Base-by-base conservation (phyloP, 345 rosid species). In the Brassica cretica region DNA sequence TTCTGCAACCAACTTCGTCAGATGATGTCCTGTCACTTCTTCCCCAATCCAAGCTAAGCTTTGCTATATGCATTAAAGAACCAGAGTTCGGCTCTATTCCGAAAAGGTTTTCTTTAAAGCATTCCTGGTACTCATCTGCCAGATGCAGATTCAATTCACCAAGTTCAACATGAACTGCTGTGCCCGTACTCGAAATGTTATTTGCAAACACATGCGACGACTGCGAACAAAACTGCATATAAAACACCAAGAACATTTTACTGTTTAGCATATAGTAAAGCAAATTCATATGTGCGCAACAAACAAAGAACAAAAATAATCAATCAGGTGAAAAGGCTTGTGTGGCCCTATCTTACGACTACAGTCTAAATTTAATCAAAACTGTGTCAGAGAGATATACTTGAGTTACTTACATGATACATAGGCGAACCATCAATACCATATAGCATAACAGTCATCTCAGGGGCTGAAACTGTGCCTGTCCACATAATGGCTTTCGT, bases 71-170 rank as follows among this genome's bases (percentile, higher is more conserved):
- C 87, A 93, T 73, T 74, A 93, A 75, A 16, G 99, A 89, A 82
- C 98, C 90, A 32, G 92, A 91, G 90, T 95, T 93, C 51, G 96
- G 88, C 84, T 95, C 99, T 76, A 93, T 85, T 29, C 91, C 87
- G 25, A 93, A 91, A 65, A 89, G 91, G 83, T 86, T 87, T 81
- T 87, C 98, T 79, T 86, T 91, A 77, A 88, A 81, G 87, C 87
- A 91, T 84, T 94, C 98, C 81, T 92, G 94, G 82, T 93, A 93
- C 81, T 93, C 99, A 79, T 91, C 98, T 76, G 91, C 94, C 91
- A 87, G 81, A 84, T 93, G 90, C 82, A 95, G 83, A 88, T 95
- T 95, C 55, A 95, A 76, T 73, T 95, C 99, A 76, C 99, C 98
- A 82, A 95, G 93, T 80, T 95, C 98, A 91, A 88, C 83, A 85